Conservation (phyloP, 371 early-diverging fungal genomes). For the Mortierella sp. region DNA sequence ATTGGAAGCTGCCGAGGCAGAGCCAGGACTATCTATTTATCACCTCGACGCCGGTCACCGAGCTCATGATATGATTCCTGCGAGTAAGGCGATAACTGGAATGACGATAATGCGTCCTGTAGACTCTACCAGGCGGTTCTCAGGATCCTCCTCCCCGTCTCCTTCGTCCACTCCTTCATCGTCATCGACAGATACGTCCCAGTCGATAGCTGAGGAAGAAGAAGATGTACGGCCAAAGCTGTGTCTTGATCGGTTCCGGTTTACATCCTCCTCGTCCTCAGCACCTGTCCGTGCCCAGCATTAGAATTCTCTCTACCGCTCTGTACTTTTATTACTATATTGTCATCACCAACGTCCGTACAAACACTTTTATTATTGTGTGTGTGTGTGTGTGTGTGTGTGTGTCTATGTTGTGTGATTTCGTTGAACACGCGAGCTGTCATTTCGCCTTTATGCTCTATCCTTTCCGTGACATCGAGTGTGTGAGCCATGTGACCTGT, state of each 20-base stretch:
- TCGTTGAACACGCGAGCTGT: too few relatives aligned
- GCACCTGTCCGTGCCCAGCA: not conserved
- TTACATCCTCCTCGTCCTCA: not conserved
- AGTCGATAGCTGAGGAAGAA: not conserved
- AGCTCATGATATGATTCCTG: not conserved
- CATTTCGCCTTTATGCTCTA: too few relatives aligned
- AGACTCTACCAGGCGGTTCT: not conserved
- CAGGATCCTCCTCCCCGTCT: not conserved
- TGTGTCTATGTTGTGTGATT: too few relatives aligned
- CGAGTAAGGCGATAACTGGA: not conserved
- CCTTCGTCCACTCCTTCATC: not conserved
- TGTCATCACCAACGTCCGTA: not conserved
- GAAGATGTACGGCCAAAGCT: not conserved
- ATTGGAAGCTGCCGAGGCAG: not conserved
- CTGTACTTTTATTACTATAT: not conserved
- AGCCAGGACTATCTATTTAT: not conserved
- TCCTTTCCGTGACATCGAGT: too few relatives aligned
- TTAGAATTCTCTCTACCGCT: not conserved
- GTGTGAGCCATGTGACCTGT: too few relatives aligned
- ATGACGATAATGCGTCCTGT: not conserved
- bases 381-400: not conserved
- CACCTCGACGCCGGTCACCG: not conserved
- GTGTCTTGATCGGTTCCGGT: not conserved
- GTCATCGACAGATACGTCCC: not conserved
- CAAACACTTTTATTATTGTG: not conserved